These are phyloP conservation scores for Chenopodium formosanum DNA, from an alignment of 148 eudicot genomes.

Conservation along the genomic window DNA sequence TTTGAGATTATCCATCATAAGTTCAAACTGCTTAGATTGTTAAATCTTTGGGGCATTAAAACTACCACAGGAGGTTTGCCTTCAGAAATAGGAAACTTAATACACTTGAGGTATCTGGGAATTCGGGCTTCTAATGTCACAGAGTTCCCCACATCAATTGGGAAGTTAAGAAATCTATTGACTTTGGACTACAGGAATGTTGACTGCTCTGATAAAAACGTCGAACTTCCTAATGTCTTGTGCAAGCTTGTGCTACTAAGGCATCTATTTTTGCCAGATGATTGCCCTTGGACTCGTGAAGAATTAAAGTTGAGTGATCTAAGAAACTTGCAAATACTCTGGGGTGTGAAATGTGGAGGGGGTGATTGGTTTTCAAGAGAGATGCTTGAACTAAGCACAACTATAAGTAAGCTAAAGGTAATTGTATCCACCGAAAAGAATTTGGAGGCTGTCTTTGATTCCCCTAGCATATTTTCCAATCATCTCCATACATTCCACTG, in stretches of 20 bases:
- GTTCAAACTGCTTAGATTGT: too few species aligned
- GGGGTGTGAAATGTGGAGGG: slow-evolving; percentile 18
- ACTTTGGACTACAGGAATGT: slow-evolving; percentile 32
- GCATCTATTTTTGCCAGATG: slow-evolving; percentile 27
- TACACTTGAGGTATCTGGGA: slow-evolving; percentile 29
- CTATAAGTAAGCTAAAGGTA: too few species aligned
- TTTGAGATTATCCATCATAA: too few species aligned
- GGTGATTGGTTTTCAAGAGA: background rate
- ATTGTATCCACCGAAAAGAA: background rate
- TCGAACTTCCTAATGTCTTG: slow-evolving; percentile 9
- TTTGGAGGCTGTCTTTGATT: background rate
- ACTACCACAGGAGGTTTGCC: slow-evolving; percentile 16
- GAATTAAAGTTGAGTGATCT: slow-evolving; percentile 2
- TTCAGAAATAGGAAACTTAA: slow-evolving; percentile 13
- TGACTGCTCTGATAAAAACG: background rate
- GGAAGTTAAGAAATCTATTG: slow-evolving; percentile 14
- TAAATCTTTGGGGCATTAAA: slow-evolving; percentile 5
- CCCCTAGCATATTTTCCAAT: background rate
- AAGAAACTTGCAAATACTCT: slow-evolving; percentile 15
- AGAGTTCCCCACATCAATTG: slow-evolving; percentile 20
- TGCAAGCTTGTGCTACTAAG: slow-evolving; percentile 18
- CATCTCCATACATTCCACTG: background rate
- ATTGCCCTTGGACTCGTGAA: background rate
- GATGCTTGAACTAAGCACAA: background rate
- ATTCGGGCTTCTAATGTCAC: slow-evolving; percentile 20